These are phyloP conservation scores for Tolypocladium nubicola DNA, from an alignment of 2,329 filamentous ascomycete species.

Conservation along the genomic window DNA sequence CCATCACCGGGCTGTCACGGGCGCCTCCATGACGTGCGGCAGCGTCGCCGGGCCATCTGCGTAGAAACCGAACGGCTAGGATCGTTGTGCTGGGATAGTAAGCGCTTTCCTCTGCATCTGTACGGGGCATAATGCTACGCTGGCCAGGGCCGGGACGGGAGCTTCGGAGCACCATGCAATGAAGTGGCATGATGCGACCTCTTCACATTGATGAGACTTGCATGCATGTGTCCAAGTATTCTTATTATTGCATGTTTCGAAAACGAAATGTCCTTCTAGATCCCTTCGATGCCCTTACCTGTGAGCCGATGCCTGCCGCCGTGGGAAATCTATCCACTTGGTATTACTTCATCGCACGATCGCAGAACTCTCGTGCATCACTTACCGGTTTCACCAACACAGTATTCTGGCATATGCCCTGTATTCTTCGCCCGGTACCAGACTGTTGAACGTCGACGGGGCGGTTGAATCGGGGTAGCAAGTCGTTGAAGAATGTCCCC, in stretches of 20 bases:
- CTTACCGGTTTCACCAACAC: not conserved
- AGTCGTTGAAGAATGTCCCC: not conserved
- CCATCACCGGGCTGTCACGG: not conserved
- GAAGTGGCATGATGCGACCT: not conserved
- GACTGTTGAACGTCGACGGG: not conserved
- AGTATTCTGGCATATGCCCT: not conserved
- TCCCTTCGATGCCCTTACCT: not conserved
- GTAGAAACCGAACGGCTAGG: not conserved
- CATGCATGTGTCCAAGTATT: not conserved
- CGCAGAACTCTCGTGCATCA: not conserved
- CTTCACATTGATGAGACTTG: too few species aligned
- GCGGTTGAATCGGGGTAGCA: not conserved
- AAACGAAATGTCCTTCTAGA: not conserved
- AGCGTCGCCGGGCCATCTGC: not conserved
- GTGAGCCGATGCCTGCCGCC: not conserved
- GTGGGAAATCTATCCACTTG: not conserved
- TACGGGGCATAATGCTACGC: not conserved
- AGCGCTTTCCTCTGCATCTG: not conserved
- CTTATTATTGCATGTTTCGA: too few species aligned
- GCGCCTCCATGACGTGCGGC: not conserved
- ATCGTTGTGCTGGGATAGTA: not conserved
- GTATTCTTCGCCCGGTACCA: not conserved
- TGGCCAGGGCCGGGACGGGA: not conserved
- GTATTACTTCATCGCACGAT: not conserved
- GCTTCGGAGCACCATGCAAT: not conserved